phyloP scores from a whole-genome alignment of 352 stramenopile genomes.

The Lagenidium giganteum region DNA sequence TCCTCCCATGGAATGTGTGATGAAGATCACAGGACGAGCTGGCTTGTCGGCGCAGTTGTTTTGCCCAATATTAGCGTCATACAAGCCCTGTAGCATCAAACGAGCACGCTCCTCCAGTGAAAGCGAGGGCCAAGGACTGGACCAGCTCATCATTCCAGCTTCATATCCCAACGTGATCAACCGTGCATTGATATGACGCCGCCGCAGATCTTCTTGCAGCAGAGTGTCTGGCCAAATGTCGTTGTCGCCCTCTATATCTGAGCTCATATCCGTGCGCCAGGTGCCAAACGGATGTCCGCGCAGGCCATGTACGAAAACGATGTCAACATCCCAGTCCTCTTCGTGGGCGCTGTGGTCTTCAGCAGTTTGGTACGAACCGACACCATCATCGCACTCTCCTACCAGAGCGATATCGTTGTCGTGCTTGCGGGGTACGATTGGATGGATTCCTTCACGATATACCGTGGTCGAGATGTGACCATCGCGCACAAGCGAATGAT shows the following conservation, averaged over 20 bases:
- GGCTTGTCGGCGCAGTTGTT: slow-evolving; percentile 2
- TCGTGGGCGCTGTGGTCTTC: not conserved
- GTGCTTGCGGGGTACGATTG: slow-evolving; percentile 45
- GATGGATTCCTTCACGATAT: slow-evolving; percentile 76
- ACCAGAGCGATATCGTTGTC: not conserved
- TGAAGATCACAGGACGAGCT: slow-evolving; percentile 63
- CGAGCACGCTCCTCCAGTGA: slow-evolving; percentile 64
- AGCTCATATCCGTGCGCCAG: slow-evolving; percentile 76
- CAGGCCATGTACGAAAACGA: slow-evolving; percentile 83
- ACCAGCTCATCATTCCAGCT: slow-evolving; percentile 81
- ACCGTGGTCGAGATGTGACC: slow-evolving; percentile 33
- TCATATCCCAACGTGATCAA: slow-evolving; percentile 80
- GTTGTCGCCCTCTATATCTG: slow-evolving; percentile 41
- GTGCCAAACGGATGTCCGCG: slow-evolving; percentile 77
- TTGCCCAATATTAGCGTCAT: slow-evolving; percentile 58
- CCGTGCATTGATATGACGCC: slow-evolving; percentile 33
- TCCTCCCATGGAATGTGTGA: slow-evolving; percentile 86
- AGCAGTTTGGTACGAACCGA: not conserved
- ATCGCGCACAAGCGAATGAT: slow-evolving; percentile 31
- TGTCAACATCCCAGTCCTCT: slow-evolving; percentile 30
- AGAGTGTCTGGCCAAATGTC: slow-evolving; percentile 76
- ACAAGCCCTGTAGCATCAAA: slow-evolving; percentile 68
- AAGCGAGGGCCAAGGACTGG: slow-evolving; percentile 79
- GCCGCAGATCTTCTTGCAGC: slow-evolving; percentile 49
- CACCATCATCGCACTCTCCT: not conserved